Evolutionary conservation across 148 eudicot species (phyloP).

Genomic region (Rhododendron griersonianum): DNA sequence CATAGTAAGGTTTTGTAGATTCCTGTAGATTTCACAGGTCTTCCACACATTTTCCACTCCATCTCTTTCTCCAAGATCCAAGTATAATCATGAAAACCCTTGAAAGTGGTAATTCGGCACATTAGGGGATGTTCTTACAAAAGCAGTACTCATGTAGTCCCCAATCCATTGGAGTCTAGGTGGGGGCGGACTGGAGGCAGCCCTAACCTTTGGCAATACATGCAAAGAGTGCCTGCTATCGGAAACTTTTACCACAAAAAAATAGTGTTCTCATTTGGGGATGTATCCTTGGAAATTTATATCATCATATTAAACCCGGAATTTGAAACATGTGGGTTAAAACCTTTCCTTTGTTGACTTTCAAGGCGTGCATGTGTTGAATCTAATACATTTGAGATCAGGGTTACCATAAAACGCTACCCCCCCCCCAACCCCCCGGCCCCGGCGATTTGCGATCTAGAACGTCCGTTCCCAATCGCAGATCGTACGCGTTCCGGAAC

Average conservation of each 20-base stretch:
- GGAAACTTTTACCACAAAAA: background rate
- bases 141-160: background rate
- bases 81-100: background rate
- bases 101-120: background rate
- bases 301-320: background rate
- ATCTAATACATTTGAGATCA: background rate
- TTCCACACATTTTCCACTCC: background rate
- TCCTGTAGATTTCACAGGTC: background rate
- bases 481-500: too few species aligned
- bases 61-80: background rate
- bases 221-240: background rate
- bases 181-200: background rate
- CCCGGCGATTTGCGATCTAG: too few species aligned
- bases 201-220: background rate
- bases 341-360: background rate
- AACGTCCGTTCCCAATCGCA: too few species aligned
- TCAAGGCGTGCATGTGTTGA: background rate
- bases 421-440: too few species aligned
- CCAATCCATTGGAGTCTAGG: background rate
- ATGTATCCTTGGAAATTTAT: background rate
- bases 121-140: background rate
- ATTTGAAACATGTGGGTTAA: background rate
- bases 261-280: background rate
- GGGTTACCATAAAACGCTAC: too few species aligned
- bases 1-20: background rate